These are phyloP conservation scores for Rhodotorula diobovata DNA, from an alignment of 768 basidiomycete species.

Conservation along the genomic window DNA sequence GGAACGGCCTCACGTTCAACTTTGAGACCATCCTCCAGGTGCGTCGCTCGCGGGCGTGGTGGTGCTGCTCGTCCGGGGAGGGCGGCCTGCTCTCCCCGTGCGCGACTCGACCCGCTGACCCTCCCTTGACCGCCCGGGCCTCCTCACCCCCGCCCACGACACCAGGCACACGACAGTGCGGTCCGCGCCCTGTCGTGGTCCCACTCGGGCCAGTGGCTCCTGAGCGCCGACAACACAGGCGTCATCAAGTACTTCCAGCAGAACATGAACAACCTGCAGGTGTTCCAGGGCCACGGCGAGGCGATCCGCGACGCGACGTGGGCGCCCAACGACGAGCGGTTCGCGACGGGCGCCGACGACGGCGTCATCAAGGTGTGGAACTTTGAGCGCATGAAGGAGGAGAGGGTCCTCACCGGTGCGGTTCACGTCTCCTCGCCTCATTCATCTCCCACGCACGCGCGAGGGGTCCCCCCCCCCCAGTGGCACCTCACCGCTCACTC, in stretches of 20 bases:
- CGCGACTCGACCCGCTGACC: no score
- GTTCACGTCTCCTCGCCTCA: not conserved
- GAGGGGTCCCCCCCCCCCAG: not conserved
- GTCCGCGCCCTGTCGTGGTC: conserved; percentile 86
- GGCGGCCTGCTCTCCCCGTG: not conserved
- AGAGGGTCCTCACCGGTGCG: conserved; percentile 75
- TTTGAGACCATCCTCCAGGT: conserved; percentile 99
- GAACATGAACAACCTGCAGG: conserved; percentile 96
- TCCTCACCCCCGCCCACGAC: no score
- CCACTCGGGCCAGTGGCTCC: conserved; percentile 86
- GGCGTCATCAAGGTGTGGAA: conserved; percentile 91
- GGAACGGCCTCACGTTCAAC: conserved; percentile 99
- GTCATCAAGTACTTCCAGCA: conserved; percentile 98
- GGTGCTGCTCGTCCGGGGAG: not conserved
- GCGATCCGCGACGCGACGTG: conserved; percentile 87
- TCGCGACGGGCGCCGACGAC: conserved; percentile 94
- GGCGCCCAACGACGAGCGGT: conserved; percentile 82
- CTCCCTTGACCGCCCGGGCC: not conserved
- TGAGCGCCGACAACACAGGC: conserved; percentile 86
- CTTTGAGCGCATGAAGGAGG: conserved; percentile 84
- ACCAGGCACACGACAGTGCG: conserved; percentile 79
- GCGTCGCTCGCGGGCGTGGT: no score
- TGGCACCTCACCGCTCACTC: not conserved
- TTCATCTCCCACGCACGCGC: not conserved
- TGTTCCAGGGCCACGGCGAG: conserved; percentile 90